Evolutionary conservation across 805 yeast species (phyloP).

Genomic region (Saccharomycopsis babjevae): DNA sequence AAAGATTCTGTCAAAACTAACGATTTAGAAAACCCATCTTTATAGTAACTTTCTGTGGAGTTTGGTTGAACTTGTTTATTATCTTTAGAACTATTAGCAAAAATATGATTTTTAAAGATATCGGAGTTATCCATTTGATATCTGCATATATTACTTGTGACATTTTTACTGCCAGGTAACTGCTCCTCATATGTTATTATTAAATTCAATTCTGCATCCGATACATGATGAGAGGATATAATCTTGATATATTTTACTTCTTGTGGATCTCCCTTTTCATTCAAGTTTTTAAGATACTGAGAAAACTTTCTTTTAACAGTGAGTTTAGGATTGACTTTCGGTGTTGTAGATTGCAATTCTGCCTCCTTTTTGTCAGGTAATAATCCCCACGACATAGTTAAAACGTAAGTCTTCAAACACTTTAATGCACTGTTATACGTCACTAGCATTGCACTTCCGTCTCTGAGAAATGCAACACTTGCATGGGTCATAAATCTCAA

Average conservation of each 20-base stretch:
- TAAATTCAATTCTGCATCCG: constrained; percentile 33
- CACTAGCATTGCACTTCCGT: constrained; percentile 35
- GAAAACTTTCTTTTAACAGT: constrained; percentile 25
- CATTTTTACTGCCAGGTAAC: neutral
- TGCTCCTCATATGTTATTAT: constrained; percentile 20
- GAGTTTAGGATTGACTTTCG: constrained; percentile 29
- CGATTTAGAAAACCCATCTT: neutral
- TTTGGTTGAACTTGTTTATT: neutral
- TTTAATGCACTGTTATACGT: constrained; percentile 30
- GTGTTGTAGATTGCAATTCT: constrained; percentile 24
- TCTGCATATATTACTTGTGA: neutral
- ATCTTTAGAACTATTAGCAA: neutral
- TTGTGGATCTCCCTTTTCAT: constrained; percentile 19
- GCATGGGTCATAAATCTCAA: constrained; percentile 26
- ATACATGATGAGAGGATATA: constrained; percentile 32
- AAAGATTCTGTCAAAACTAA: constrained; percentile 2
- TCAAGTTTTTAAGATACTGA: constrained; percentile 17
- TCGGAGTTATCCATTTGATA: constrained; percentile 4
- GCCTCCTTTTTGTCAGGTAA: constrained; percentile 37
- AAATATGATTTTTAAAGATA: neutral
- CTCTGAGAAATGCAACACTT: constrained; percentile 42
- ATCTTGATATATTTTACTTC: constrained; percentile 28
- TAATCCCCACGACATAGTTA: constrained; percentile 48
- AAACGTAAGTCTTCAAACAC: constrained; percentile 32
- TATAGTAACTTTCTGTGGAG: neutral